Evolutionary conservation across 164 flowering plant genomes (phyloP).

Genomic region (Dillenia suffruticosa): DNA sequence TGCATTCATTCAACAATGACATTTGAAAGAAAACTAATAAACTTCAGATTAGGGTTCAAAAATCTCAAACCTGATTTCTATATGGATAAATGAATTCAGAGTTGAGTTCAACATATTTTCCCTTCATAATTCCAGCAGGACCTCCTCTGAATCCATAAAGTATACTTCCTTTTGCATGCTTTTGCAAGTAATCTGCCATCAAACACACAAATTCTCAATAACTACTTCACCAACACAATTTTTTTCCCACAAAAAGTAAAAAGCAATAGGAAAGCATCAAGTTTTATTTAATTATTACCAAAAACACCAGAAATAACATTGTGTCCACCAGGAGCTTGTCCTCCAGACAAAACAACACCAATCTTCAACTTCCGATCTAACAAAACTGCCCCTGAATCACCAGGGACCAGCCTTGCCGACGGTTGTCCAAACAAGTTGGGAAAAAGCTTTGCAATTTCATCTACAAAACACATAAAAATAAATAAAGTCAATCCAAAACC

Average conservation of each 20-base stretch:
- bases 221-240: no score
- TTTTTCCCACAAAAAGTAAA: neutral
- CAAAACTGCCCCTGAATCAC: constrained; percentile 15
- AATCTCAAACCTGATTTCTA: constrained; percentile 75
- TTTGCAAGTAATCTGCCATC: constrained; percentile 82
- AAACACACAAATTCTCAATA: neutral
- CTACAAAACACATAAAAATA: constrained; percentile 25
- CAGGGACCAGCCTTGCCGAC: constrained; percentile 65
- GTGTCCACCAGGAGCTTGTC: constrained; percentile 99
- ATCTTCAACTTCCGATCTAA: constrained; percentile 63
- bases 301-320: constrained; percentile 91
- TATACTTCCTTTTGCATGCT: constrained; percentile 63
- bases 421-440: constrained; percentile 87
- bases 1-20: no score
- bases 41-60: neutral
- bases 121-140: constrained; percentile 96
- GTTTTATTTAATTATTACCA: constrained; percentile 37
- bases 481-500: constrained; percentile 2
- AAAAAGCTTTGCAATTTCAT: constrained; percentile 90
- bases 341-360: constrained; percentile 95
- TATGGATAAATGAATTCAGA: constrained; percentile 81
- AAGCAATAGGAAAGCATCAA: neutral
- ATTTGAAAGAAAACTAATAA: no score
- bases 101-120: constrained; percentile 75
- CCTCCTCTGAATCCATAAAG: constrained; percentile 94